Evolutionary conservation across 345 rosid species (phyloP).

Genomic region (Citrus trifoliata): DNA sequence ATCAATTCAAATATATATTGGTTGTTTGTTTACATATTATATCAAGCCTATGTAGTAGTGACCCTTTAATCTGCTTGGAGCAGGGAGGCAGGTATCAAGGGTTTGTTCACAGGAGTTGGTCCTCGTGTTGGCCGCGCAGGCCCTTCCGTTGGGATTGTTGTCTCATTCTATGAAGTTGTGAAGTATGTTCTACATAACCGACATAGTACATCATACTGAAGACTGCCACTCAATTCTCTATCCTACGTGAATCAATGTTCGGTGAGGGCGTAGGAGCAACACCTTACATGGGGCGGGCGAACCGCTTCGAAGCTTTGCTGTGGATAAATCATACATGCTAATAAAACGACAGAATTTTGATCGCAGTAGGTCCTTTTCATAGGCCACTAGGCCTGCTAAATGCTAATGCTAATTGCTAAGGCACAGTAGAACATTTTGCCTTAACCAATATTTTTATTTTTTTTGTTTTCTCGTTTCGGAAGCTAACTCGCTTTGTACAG

Average conservation of each 20-base stretch:
- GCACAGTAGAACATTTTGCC: background rate
- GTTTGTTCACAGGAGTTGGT: conserved; percentile 85
- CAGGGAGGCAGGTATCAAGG: conserved; percentile 86
- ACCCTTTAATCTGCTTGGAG: too few species aligned
- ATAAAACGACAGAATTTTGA: conserved; percentile 10
- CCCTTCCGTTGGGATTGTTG: conserved; percentile 94
- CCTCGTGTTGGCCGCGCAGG: conserved; percentile 93
- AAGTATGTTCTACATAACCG: conserved; percentile 60
- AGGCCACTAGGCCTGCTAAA: background rate
- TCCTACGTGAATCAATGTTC: background rate
- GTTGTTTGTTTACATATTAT: background rate
- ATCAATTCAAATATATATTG: background rate
- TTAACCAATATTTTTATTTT: conserved; percentile 13
- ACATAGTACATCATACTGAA: conserved; percentile 27
- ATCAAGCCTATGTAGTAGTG: background rate
- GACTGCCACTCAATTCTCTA: conserved; percentile 3
- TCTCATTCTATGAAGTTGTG: conserved; percentile 85
- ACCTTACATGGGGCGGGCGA: background rate
- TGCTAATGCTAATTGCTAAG: background rate
- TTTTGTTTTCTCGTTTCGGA: background rate
- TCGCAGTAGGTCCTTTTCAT: background rate
- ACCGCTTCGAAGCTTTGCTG: background rate
- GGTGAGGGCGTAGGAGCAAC: conserved; percentile 20
- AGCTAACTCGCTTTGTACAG: background rate
- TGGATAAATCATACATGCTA: conserved; percentile 12